phyloP scores from a whole-genome alignment of 164 flowering plant genomes.

The Brasenia schreberi region DNA sequence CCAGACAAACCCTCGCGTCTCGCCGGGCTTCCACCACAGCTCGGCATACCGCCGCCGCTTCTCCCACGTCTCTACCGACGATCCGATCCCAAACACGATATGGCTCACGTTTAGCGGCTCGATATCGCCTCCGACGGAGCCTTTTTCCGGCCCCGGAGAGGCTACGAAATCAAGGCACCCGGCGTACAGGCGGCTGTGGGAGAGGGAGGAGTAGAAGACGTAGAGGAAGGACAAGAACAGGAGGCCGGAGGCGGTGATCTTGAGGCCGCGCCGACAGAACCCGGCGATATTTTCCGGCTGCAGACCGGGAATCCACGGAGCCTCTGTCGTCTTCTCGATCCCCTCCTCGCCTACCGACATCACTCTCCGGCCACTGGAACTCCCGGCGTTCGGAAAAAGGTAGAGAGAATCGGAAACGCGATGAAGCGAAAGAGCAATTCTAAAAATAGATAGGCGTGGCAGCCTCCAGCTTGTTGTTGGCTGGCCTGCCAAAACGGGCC shows the following conservation, averaged over 20 bases:
- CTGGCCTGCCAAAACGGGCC: background rate
- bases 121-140: background rate
- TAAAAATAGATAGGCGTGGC: background rate
- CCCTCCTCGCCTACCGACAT: background rate
- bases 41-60: constrained; percentile 30
- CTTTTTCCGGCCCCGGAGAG: background rate
- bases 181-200: background rate
- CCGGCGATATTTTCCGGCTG: constrained; percentile 1
- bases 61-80: constrained; percentile 35
- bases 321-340: background rate
- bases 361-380: background rate
- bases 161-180: background rate
- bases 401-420: background rate
- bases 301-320: background rate
- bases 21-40: constrained; percentile 39
- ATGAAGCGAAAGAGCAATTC: background rate
- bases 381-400: background rate
- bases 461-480: background rate
- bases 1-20: constrained; percentile 51
- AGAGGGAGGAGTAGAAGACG: background rate
- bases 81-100: constrained; percentile 43
- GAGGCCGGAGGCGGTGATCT: background rate
- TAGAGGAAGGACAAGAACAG: constrained; percentile 5
- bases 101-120: constrained; percentile 10
- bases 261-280: constrained; percentile 1